Base-by-base conservation (phyloP, 1,284 basidiomycete species). In the Irpex sp. region DNA sequence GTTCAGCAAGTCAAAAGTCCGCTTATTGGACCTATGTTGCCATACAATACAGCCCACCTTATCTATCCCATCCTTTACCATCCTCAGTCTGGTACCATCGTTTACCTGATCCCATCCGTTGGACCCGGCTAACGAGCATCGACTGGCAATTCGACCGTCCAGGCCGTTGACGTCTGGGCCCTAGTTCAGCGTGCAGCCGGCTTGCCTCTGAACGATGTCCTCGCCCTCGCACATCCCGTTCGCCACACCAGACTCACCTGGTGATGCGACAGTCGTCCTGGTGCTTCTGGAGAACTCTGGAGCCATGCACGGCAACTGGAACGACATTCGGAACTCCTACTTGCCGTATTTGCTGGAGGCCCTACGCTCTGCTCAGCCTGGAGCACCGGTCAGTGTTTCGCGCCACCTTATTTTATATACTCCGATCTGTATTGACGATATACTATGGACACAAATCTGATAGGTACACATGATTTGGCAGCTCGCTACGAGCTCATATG, bases 271-370 rank as follows among this genome's bases (percentile, higher is more conserved):
- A 57, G 78, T 80, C 39, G 78, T 79, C 56, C 77, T 88, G 57
- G 72, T 89, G 65, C 78, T 89, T 64, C 79, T 89, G 68, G 87
- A 89, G 74, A 86, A 88, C 67, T 88, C 86, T 0, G 72, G 73
- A 36, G 70, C 72, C 4, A 83, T 88, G 77, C 69, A 75, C 31
- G 53, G 68, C 17, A 76, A 79, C 49, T 89, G 88, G 87, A 70
- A 78, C 68, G 79, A 84, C 72, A 78, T 89, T 46, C 77, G 80
- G 67, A 79, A 82, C 72, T 79, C 75, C 36, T 85, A 83, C 70
- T 76, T 89, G 35, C 78, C 76, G 13, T 75, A 74, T n/a, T 72
- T 88, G 57, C 76, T 85, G 59, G 76, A 78, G 53, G 75, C 74
- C 50, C 79, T 33, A 75, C 77, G 49, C 79, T 79, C 58, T 62